Conservation (phyloP, 2,329 filamentous ascomycete genomes). For the Pseudogymnoascus sp. region DNA sequence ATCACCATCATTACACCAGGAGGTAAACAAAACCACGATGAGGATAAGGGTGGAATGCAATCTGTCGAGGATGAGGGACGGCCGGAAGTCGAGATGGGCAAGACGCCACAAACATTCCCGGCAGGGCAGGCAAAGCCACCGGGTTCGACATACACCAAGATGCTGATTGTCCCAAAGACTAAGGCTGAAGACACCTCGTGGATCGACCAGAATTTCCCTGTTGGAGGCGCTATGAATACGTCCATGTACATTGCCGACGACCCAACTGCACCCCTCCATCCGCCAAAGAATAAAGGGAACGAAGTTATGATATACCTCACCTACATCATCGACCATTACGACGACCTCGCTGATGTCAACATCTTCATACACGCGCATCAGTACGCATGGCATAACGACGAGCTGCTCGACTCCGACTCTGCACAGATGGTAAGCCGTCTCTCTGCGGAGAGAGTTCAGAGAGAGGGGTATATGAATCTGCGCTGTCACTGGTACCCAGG, state of each 20-base stretch:
- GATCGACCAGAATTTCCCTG: conserved; percentile 21
- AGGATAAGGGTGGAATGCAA: not conserved
- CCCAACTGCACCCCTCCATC: conserved; percentile 33
- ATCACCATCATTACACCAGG: conserved; percentile 3
- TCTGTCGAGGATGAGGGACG: not conserved
- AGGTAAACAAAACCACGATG: not conserved
- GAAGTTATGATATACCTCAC: conserved; percentile 32
- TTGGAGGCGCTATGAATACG: not conserved
- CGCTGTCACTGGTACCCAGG: conserved; percentile 50
- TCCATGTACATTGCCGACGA: conserved; percentile 23
- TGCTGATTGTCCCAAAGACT: conserved; percentile 17
- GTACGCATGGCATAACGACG: conserved; percentile 31
- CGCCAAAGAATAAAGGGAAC: conserved; percentile 39
- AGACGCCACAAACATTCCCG: conserved; percentile 10
- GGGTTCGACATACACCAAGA: conserved; percentile 18
- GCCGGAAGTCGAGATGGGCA: not conserved
- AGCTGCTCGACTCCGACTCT: conserved; percentile 20
- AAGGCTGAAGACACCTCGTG: conserved; percentile 17
- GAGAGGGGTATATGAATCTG: conserved; percentile 51
- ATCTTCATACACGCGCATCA: conserved; percentile 38
- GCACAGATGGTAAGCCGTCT: conserved; percentile 20
- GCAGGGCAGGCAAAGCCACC: conserved; percentile 13
- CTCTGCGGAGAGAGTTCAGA: conserved; percentile 32
- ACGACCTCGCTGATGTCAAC: conserved; percentile 35
- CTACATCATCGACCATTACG: conserved; percentile 55